phyloP scores from a whole-genome alignment of 164 flowering plant genomes.

The Santalum album region DNA sequence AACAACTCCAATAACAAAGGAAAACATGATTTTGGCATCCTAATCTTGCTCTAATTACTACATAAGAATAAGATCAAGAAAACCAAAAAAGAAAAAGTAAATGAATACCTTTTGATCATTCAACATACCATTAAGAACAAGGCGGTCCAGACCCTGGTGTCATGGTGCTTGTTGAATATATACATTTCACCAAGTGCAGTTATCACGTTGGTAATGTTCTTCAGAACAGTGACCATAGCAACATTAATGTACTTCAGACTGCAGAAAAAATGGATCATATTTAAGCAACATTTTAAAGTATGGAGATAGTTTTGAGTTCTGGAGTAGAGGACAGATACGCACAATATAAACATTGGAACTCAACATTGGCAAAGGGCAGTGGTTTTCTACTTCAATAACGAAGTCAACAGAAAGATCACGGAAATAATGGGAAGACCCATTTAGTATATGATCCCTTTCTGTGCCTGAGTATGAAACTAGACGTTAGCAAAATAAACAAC shows the following conservation, averaged over 20 bases:
- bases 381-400: too few species aligned
- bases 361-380: too few species aligned
- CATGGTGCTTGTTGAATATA: slow-evolving; percentile 83
- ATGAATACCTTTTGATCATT: background rate
- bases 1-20: too few species aligned
- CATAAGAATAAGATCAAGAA: background rate
- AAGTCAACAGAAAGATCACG: too few species aligned
- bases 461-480: too few species aligned
- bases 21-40: too few species aligned
- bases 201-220: slow-evolving; percentile 98
- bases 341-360: background rate
- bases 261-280: slow-evolving; percentile 28
- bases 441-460: too few species aligned
- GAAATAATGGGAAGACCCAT: too few species aligned
- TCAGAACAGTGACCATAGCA: slow-evolving; percentile 97
- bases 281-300: background rate
- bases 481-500: too few species aligned
- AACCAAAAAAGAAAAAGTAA: background rate
- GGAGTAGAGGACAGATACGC: background rate
- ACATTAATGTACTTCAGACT: slow-evolving; percentile 95
- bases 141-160: slow-evolving; percentile 87
- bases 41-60: too few species aligned
- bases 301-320: background rate
- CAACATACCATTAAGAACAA: slow-evolving; percentile 85
- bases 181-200: slow-evolving; percentile 99